Conservation (phyloP, 2,329 filamentous ascomycete species). For the Nannizzia gypsea region DNA sequence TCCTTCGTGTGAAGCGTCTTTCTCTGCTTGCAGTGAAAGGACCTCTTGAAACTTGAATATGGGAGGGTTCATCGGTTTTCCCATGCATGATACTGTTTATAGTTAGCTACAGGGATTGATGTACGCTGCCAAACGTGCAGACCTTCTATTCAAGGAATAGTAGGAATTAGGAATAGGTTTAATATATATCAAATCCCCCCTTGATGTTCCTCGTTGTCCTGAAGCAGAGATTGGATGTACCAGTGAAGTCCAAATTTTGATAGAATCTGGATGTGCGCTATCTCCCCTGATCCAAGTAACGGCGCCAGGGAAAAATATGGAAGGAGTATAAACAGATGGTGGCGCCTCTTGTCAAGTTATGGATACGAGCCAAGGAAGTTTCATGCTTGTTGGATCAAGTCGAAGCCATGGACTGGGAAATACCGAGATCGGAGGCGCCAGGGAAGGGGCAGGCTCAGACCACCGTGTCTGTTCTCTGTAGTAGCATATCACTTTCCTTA, state of each 20-base stretch:
- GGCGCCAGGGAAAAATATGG: background rate
- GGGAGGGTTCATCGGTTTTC: background rate
- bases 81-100: background rate
- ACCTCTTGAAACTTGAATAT: background rate
- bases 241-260: background rate
- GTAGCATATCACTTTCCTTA: background rate
- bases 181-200: background rate
- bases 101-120: background rate
- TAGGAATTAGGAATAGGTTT: background rate
- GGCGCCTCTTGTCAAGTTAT: background rate
- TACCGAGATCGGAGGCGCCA: background rate
- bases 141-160: background rate
- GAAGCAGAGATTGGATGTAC: background rate
- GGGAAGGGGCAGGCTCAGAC: background rate
- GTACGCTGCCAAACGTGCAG: background rate
- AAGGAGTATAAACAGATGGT: background rate
- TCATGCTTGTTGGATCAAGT: background rate
- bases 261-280: background rate
- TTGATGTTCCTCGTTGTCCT: background rate
- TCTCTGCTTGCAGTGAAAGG: background rate
- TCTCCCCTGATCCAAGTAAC: background rate
- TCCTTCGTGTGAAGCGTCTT: background rate
- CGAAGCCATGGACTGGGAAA: background rate
- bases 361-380: conserved; percentile 1
- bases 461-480: background rate